Evolutionary conservation across 306 rosid genomes (phyloP).

Genomic region (Cucurbita ficifolia): DNA sequence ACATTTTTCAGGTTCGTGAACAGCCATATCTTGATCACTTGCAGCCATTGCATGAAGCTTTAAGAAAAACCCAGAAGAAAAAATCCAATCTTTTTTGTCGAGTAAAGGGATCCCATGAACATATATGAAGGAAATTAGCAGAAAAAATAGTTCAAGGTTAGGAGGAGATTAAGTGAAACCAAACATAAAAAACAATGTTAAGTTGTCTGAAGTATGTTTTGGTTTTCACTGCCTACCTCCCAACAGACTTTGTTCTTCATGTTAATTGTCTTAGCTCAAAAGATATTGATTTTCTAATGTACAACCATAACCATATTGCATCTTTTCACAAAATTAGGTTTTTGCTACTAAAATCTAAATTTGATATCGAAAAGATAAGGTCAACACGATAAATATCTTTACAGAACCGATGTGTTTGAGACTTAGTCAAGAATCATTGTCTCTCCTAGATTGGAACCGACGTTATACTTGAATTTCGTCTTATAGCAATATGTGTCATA

Average conservation of each 20-base stretch:
- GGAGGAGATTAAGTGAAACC: conserved; percentile 13
- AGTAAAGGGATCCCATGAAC: neutral
- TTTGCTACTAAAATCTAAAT: too few species aligned
- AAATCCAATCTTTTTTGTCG: neutral
- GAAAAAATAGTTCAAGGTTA: conserved; percentile 9
- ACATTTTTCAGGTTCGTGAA: neutral
- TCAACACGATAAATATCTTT: too few species aligned
- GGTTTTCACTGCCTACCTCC: conserved; percentile 10
- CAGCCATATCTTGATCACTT: conserved; percentile 7
- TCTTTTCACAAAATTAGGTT: neutral
- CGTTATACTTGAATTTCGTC: too few species aligned
- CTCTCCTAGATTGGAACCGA: too few species aligned
- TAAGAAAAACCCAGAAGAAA: too few species aligned
- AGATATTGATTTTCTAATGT: neutral
- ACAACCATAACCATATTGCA: neutral
- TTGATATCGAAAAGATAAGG: too few species aligned
- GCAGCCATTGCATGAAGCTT: neutral
- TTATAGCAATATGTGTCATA: too few species aligned
- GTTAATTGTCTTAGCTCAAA: conserved; percentile 9
- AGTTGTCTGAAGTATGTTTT: conserved; percentile 7
- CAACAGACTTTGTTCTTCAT: conserved; percentile 10
- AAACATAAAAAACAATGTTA: neutral
- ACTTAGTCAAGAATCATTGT: too few species aligned
- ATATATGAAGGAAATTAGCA: neutral
- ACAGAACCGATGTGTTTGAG: too few species aligned